Evolutionary conservation across 2,329 filamentous ascomycete species (phyloP), one percentile per base, ranked within the genome.

Genomic region (Penicillium brasilianum): DNA sequence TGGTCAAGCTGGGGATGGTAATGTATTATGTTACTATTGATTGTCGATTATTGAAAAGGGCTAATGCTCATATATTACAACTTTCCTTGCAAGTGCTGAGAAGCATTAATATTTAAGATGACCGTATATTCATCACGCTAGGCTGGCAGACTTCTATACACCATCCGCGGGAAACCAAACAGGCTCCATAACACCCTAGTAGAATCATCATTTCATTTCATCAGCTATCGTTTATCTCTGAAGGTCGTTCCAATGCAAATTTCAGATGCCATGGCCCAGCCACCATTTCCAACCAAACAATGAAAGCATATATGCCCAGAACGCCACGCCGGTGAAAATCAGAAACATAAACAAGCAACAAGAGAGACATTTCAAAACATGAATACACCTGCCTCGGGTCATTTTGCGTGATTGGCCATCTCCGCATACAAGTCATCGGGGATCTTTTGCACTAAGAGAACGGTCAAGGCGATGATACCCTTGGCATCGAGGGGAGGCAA

Each of bases 381-480:
- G 32, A 56, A 57, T 5, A 30, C 28, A 55, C 14, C 14, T 36
- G 36, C 30, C 11, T 28, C 30, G 32, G 36, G 44, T 32, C 36
- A 80, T 67, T 79, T 90, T 7, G 94, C 94, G 76, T 99, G 95
- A 43, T 85, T 84, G 55, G 97, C 88, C 71, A 99, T 92, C 75
- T 97, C 92, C 54, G 90, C 88, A 73, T 97, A 99, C 51, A 98
- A 84, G 67, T 96, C 90, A 64, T 93, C 88, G 1, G 95, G 94
- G 57, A 99, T 93, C 82, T 93, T 95, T 69, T 90, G 89, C 60
- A 96, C 90, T 70, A 97, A 90, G 55, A 89, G 88, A 68, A 97
- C 88, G 0, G 94, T 94, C 59, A 96, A 86, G 49, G 88, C 88
- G 75, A 96, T 95, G 71, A 97, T 90, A 66, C 90, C 88, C 69